Evolutionary conservation across 345 rosid species (phyloP), one percentile per base, ranked within the genome.

Genomic region (Hibiscus mutabilis): DNA sequence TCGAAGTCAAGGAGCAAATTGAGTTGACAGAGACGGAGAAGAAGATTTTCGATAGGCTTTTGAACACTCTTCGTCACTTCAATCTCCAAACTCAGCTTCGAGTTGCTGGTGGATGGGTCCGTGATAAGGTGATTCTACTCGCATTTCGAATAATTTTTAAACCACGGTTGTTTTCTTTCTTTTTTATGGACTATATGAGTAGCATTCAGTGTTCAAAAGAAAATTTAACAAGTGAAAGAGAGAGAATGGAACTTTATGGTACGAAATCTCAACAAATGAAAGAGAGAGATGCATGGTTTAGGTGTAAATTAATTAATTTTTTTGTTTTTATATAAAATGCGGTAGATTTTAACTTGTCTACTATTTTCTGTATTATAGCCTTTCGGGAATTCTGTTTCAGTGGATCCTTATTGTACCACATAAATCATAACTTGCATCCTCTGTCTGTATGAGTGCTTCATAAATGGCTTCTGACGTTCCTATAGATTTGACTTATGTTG

Each of bases 41-140:
- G 57, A 79, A 68, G 64, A 95, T 95, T 27, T 95, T 95, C 69
- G 89, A 85, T 40, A 82, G 90, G 79, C 92, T 92, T 56, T 81
- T 86, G 33, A 79, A 76, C 76, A 90, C 93, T 55, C 83, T 88
- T 53, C 79, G 79, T 71, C 87, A 85, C 75, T 90, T 86, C 73
- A 72, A 86, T 56, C 92, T 90, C 75, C 69, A 82, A 57, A 92
- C 91, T 5, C 85, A 84, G 80, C 94, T 95, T 74, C 96, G 99
- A 8, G 97, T 95, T 44, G 99, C 99, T 35, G 99, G 99, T 64
- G 97, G 99, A 5, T 95, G 99, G 99, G 97, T 95, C 40, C 99
- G 96, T 18, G 99, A 95, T 77, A 95, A 95, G 98, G 97, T 91
- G 9, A 9, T 4, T 73, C 25, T 31, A 1, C 46, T 18, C 11